Evolutionary conservation across 2,329 filamentous ascomycete species (phyloP), one percentile per base, ranked within the genome.

Genomic region (Fusarium coicis): DNA sequence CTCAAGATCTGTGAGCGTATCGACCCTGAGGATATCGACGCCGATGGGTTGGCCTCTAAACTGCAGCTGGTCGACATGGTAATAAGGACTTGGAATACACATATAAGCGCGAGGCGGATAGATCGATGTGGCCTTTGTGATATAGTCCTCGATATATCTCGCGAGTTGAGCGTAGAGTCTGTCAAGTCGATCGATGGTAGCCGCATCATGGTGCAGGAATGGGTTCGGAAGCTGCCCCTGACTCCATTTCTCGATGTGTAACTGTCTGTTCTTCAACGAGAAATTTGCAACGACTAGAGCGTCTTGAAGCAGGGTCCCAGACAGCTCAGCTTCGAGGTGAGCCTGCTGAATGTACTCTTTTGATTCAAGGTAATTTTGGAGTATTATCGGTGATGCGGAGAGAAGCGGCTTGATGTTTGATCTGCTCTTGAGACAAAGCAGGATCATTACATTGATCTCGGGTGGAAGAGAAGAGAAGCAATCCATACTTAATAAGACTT

Each of bases 181-280:
- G 19, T 47, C 44, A 30, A 47, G 44, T 4, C 44, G 19, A 47
- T 47, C 26, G 2, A 47, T 47, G 2, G 44, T 16, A 9, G 0
- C 44, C 4, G 10, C 30, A n/a, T 47, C 26, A 19, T 3, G 8
- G 19, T 16, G 4, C 3, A 47, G 9, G 10, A 47, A 47, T 11
- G 44, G 26, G 7, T 47, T 11, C 7, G 19, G 19, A 16, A 47
- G 44, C 3, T 30, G 44, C 2, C 44, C 26, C 10, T 47, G 0
- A 10, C 14, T 16, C 44, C 44, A 47, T 5, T 30, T 9, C 26
- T 8, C 4, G 3, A 47, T 47, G 14, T 47, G 44, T 5, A n/a
- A 2, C 12, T 7, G 4, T n/a, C 0, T 9, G 7, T 30, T n/a
- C 26, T 47, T 9, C 19, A 10, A 30, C 1, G 26, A 4, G 26